Conservation (phyloP, 768 basidiomycete genomes). For the Rhizopogon vinicolor region DNA sequence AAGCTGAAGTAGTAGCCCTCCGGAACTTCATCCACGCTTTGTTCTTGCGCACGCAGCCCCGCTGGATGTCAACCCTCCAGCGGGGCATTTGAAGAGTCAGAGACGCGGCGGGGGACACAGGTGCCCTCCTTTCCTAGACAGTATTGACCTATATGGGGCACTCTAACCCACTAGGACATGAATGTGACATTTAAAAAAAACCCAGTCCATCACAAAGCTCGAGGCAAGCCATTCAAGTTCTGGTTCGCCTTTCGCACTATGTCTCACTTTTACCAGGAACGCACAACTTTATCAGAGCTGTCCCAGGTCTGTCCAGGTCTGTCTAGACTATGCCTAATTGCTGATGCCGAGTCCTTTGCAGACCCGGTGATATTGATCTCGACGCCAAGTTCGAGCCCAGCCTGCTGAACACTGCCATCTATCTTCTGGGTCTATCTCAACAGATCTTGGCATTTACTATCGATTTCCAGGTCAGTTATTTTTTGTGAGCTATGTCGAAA, state of each 20-base stretch:
- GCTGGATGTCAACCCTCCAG: background rate
- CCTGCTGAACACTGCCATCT: slow-evolving; percentile 94
- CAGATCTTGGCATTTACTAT: slow-evolving; percentile 98
- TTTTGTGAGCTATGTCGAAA: background rate
- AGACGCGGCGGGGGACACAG: background rate
- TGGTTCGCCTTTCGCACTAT: no score
- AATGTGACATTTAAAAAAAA: no score
- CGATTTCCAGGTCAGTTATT: slow-evolving; percentile 76
- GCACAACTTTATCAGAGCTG: no score
- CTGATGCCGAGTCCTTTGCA: slow-evolving; percentile 30
- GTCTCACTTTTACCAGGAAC: no score
- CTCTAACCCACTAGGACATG: no score
- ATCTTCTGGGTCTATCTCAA: slow-evolving; percentile 90
- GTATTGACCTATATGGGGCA: slow-evolving; percentile 3
- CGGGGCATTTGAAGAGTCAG: background rate
- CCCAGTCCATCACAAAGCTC: no score
- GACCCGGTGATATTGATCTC: slow-evolving; percentile 76
- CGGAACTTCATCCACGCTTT: no score
- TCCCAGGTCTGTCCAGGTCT: no score
- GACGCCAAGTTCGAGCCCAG: slow-evolving; percentile 97
- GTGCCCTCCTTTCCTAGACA: slow-evolving; percentile 1
- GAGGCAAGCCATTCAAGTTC: no score
- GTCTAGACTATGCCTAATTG: no score
- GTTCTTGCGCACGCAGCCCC: no score
- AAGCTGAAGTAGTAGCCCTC: no score